These are phyloP conservation scores for Oehlia diaphana DNA, from an alignment of 192 early-diverging fungal species.

Conservation along the genomic window DNA sequence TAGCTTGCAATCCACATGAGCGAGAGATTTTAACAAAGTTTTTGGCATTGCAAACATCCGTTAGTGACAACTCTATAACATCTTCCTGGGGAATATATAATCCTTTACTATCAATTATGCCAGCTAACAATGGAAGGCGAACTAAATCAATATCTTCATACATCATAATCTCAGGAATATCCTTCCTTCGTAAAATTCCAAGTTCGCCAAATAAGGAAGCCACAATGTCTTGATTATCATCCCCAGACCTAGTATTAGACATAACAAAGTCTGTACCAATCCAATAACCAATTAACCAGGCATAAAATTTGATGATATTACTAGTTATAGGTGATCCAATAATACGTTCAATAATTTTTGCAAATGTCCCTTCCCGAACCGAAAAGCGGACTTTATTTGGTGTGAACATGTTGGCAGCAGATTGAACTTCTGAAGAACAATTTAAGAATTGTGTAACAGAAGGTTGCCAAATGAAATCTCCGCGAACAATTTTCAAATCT, in stretches of 20 bases:
- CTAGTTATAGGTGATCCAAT: neutral
- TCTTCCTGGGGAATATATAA: neutral
- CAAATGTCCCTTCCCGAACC: neutral
- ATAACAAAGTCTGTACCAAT: slow-evolving; percentile 17
- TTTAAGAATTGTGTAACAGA: slow-evolving; percentile 10
- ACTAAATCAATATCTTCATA: slow-evolving; percentile 29
- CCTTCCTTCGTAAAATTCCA: slow-evolving; percentile 10
- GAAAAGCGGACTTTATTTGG: slow-evolving; percentile 4
- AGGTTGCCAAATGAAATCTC: slow-evolving; percentile 12
- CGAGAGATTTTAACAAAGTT: neutral
- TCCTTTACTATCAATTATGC: slow-evolving; percentile 33
- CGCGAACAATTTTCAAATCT: neutral
- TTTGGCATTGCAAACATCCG: neutral
- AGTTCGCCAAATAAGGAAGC: neutral
- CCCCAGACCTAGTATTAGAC: neutral
- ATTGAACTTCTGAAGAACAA: neutral
- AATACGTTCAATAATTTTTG: neutral
- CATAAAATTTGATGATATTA: slow-evolving; percentile 19
- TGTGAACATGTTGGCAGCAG: neutral
- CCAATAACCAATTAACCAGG: slow-evolving; percentile 38
- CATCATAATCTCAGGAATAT: slow-evolving; percentile 39
- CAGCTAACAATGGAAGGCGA: slow-evolving; percentile 42
- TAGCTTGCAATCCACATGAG: neutral
- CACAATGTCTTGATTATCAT: neutral
- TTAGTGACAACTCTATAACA: neutral